phyloP scores from a whole-genome alignment of 495 filamentous ascomycete genomes.

The Jackrogersella minutella region DNA sequence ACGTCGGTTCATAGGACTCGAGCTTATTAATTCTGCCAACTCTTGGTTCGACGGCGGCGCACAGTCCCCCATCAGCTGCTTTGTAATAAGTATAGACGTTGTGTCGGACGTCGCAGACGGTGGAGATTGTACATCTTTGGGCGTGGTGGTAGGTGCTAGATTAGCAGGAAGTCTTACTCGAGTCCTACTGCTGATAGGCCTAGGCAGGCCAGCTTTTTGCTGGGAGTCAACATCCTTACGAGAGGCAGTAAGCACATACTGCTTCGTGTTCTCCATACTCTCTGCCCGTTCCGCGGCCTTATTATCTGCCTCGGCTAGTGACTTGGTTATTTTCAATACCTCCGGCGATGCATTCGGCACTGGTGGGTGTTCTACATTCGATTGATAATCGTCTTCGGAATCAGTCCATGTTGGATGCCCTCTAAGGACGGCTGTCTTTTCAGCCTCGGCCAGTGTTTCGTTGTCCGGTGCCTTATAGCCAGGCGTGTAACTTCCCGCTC shows the following conservation, averaged over 20 bases:
- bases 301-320: neutral
- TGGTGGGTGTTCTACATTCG: neutral
- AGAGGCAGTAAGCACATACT: conserved; percentile 14
- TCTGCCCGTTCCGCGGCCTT: neutral
- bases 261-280: conserved; percentile 14
- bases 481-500: conserved; percentile 14
- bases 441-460: conserved; percentile 13
- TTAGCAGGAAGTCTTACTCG: neutral
- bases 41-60: conserved; percentile 22
- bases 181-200: conserved; percentile 1
- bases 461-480: conserved; percentile 17
- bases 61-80: conserved; percentile 18
- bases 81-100: conserved; percentile 25
- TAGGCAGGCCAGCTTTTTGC: neutral
- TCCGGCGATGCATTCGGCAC: neutral
- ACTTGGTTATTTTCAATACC: neutral
- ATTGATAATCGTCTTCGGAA: neutral
- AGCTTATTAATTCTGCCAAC: conserved; percentile 18
- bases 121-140: neutral
- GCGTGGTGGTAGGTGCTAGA: neutral
- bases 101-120: conserved; percentile 23
- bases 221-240: neutral
- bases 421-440: conserved; percentile 13
- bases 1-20: neutral
- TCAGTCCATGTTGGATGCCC: neutral